These are phyloP conservation scores for Phytophthora pini DNA, from an alignment of 352 stramenopile genomes.

Conservation along the genomic window DNA sequence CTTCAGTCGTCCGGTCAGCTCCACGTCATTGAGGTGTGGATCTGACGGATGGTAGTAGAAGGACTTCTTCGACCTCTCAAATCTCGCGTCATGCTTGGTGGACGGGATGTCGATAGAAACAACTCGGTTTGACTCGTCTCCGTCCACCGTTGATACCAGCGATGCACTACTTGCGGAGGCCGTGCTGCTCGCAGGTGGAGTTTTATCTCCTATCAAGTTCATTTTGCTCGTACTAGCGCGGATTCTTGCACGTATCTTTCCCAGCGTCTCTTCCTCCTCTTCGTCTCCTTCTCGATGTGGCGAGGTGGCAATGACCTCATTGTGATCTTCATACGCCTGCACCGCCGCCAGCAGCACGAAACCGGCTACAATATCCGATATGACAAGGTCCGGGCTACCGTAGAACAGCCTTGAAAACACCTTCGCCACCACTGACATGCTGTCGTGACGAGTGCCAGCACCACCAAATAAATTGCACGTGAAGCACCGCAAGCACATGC, in stretches of 20 bases:
- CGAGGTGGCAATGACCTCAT: slow-evolving; percentile 42
- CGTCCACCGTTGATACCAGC: slow-evolving; percentile 33
- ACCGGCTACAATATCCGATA: slow-evolving; percentile 87
- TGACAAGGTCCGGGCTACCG: slow-evolving; percentile 85
- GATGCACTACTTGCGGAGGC: slow-evolving; percentile 19
- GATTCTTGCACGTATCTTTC: slow-evolving; percentile 57
- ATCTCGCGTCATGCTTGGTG: slow-evolving; percentile 9
- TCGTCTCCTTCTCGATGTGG: slow-evolving; percentile 39
- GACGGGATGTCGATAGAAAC: slow-evolving; percentile 58
- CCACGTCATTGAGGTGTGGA: slow-evolving; percentile 46
- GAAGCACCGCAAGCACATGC: slow-evolving; percentile 81
- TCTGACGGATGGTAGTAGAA: slow-evolving; percentile 54
- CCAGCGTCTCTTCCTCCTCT: slow-evolving; percentile 53
- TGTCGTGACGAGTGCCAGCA: slow-evolving; percentile 83
- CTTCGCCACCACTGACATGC: slow-evolving; percentile 88
- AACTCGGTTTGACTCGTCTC: slow-evolving; percentile 38
- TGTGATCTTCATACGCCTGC: slow-evolving; percentile 75
- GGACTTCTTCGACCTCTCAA: slow-evolving; percentile 15
- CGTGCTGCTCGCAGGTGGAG: slow-evolving; percentile 2
- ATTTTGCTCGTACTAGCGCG: slow-evolving; percentile 33
- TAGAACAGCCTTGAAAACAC: slow-evolving; percentile 89
- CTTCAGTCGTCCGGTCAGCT: slow-evolving; percentile 54
- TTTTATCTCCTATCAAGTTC: slow-evolving; percentile 12
- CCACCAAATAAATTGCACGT: slow-evolving; percentile 90
- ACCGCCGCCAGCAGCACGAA: slow-evolving; percentile 85